Evolutionary conservation across 129 eudicot species (phyloP), one percentile per base, ranked within the genome.

Genomic region (Mikania micrantha): DNA sequence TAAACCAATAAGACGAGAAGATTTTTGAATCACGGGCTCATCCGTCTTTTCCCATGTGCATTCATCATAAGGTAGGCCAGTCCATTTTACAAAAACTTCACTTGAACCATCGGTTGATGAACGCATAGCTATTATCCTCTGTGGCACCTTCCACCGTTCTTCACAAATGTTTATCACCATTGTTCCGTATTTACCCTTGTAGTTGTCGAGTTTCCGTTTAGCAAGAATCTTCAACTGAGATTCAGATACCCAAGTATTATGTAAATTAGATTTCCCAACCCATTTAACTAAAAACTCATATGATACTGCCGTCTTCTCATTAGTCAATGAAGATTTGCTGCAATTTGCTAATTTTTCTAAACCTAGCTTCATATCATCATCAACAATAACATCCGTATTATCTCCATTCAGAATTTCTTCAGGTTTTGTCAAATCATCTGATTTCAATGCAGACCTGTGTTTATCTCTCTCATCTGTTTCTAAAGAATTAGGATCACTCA

Each of bases 1-100:
- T 38, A 67, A 62, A 67, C 85, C 90, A 60, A 89, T 73, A 67
- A 93, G 77, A 54, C 83, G 83, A 21, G 78, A 45, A 2, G 76
- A 72, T 25, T 85, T 79, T 32, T 74, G 74, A 58, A 89, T 80
- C 38, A 70, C 79, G 40, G 99, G 95, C 34, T 86, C 92, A 50
- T 93, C 95, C 9, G 74, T 65, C 78, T 71, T 86, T 67, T 93
- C 99, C 96, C 96, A 93, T 10, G 99, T 89, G 83, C 99, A 93
- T 73, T 93, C 99, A 45, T 93, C 99, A 31, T 93, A 93, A 66
- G 95, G 78, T 48, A 93, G 88, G 41, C 88, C 93, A 0, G 93
- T 84, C 99, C 99, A 93, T 67, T 86, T 93, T 5, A 93, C 89
- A 67, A 80, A 81, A 44, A 60, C 93, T 79, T 89, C 90, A 11